Evolutionary conservation across 2,329 filamentous ascomycete species (phyloP).

Genomic region (Paecilomyces dactylethromorphus): DNA sequence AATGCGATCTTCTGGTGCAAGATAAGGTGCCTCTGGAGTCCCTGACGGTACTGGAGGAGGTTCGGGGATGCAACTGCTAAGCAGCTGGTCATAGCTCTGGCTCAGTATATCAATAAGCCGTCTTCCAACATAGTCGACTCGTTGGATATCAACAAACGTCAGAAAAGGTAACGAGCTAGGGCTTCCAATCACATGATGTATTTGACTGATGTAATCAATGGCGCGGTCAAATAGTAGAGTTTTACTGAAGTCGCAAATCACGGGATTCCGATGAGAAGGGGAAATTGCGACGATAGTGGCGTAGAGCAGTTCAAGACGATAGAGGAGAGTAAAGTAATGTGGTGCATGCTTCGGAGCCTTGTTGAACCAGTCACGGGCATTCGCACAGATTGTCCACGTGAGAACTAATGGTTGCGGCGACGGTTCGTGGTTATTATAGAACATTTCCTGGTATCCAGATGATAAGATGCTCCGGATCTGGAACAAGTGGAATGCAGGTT

Average conservation of each 20-base stretch:
- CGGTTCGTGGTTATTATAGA: constrained; percentile 67
- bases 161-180: constrained; percentile 60
- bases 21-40: constrained; percentile 23
- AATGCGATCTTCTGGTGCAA: constrained; percentile 24
- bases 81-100: constrained; percentile 44
- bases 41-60: constrained; percentile 22
- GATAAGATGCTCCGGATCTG: constrained; percentile 81
- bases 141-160: constrained; percentile 81
- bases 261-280: constrained; percentile 65
- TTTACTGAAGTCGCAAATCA: constrained; percentile 67
- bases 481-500: constrained; percentile 71
- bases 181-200: constrained; percentile 61
- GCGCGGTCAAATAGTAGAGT: constrained; percentile 80
- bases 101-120: constrained; percentile 53
- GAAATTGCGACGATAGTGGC: constrained; percentile 86
- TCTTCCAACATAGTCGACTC: constrained; percentile 64
- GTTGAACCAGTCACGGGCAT: constrained; percentile 73
- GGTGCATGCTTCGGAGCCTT: constrained; percentile 63
- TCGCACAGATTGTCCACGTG: constrained; percentile 33
- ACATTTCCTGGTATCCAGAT: constrained; percentile 80
- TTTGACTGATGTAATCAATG: constrained; percentile 70
- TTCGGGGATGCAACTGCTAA: constrained; percentile 23
- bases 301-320: constrained; percentile 83
- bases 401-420: constrained; percentile 56
- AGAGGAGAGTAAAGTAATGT: constrained; percentile 63